These are phyloP conservation scores for Penicillium sumatraense DNA, from an alignment of 2,329 filamentous ascomycete species.

Conservation along the genomic window DNA sequence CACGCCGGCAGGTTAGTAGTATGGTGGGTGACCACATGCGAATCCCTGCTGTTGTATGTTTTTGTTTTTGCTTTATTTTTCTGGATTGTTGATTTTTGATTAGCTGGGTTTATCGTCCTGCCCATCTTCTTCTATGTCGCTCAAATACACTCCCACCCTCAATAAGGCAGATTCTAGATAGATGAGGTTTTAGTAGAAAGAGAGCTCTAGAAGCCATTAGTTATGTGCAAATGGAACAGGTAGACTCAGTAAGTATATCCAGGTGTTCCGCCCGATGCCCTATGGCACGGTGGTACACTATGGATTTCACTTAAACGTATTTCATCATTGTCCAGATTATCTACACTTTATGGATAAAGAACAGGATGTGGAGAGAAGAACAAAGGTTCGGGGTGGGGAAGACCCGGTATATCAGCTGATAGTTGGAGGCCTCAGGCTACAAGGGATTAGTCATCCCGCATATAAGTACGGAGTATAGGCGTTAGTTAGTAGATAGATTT, in stretches of 20 bases:
- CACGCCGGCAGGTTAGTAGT: too few species aligned
- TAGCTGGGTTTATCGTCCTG: too few species aligned
- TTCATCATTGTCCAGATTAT: neutral
- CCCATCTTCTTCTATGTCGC: too few species aligned
- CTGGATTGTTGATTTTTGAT: too few species aligned
- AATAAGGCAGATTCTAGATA: too few species aligned
- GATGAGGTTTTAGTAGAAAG: too few species aligned
- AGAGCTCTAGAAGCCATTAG: neutral
- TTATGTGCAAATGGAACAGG: conserved; percentile 1
- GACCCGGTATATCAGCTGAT: neutral
- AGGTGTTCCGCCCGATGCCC: conserved; percentile 1
- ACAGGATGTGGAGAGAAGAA: conserved; percentile 6
- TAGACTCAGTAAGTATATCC: conserved; percentile 4
- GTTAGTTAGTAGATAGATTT: neutral
- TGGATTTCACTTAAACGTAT: neutral
- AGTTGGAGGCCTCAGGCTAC: neutral
- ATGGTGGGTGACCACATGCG: too few species aligned
- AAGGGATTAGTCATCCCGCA: neutral
- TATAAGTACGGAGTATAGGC: neutral
- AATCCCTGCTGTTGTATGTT: too few species aligned
- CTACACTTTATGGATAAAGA: too few species aligned
- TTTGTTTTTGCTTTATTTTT: too few species aligned
- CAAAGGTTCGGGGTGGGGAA: neutral
- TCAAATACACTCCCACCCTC: too few species aligned
- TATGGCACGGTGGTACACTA: conserved; percentile 3